Conservation (phyloP, 2,329 filamentous ascomycete genomes). For the Erysiphe pulchra region DNA sequence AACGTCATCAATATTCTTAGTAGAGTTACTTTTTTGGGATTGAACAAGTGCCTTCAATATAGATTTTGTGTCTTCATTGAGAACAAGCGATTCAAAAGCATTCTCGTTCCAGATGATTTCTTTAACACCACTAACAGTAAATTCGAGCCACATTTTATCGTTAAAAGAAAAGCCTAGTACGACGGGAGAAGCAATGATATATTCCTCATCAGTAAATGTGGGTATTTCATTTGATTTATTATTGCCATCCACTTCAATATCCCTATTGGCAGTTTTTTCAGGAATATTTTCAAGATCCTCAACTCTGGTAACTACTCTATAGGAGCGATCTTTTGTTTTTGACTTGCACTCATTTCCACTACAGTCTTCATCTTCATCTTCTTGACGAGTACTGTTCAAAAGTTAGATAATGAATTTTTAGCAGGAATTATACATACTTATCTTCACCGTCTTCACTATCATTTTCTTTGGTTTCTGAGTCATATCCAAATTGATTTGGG, state of each 20-base stretch:
- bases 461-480: slow-evolving; percentile 20
- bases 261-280: slow-evolving; percentile 8
- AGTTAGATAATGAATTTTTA: neutral
- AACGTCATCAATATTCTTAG: slow-evolving; percentile 60
- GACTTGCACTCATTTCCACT: slow-evolving; percentile 10
- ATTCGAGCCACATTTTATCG: slow-evolving; percentile 78
- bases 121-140: slow-evolving; percentile 51
- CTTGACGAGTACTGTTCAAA: neutral
- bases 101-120: slow-evolving; percentile 68
- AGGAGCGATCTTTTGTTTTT: slow-evolving; percentile 13
- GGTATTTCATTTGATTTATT: slow-evolving; percentile 14
- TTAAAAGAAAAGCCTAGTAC: slow-evolving; percentile 70
- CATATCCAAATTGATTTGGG: slow-evolving; percentile 28
- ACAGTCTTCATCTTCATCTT: slow-evolving; percentile 4
- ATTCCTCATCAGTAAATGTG: slow-evolving; percentile 56
- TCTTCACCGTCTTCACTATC: slow-evolving; percentile 18
- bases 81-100: slow-evolving; percentile 60
- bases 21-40: slow-evolving; percentile 58
- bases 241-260: slow-evolving; percentile 5
- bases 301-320: slow-evolving; percentile 17
- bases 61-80: slow-evolving; percentile 33
- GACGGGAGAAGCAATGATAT: slow-evolving; percentile 59
- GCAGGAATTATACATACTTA: slow-evolving; percentile 3
- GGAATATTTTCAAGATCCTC: slow-evolving; percentile 29
- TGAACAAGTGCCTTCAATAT: slow-evolving; percentile 63